phyloP scores from a whole-genome alignment of 192 early-diverging fungal genomes.

The Coemansia sp. region DNA sequence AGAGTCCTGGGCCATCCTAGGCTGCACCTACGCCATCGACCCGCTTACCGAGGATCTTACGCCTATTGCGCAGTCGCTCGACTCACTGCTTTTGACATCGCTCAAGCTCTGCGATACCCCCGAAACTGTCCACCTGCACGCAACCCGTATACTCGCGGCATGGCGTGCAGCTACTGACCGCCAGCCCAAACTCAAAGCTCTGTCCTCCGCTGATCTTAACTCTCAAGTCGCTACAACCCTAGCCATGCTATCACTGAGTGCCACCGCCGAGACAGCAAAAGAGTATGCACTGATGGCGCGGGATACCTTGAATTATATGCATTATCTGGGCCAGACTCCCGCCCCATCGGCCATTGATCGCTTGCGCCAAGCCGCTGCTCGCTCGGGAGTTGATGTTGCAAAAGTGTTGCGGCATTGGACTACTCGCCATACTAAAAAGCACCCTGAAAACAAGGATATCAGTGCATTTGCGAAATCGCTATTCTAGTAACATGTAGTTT shows the following conservation, averaged over 20 bases:
- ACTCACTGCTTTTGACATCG: not conserved
- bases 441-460: constrained; percentile 17
- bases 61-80: not conserved
- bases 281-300: constrained; percentile 8
- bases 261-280: not conserved
- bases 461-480: constrained; percentile 36
- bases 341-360: constrained; percentile 6
- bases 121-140: too few species aligned
- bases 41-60: not conserved
- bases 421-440: not conserved
- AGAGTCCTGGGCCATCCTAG: not conserved
- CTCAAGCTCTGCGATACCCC: not conserved
- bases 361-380: constrained; percentile 17
- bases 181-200: not conserved
- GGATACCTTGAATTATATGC: constrained; percentile 29
- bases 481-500: constrained; percentile 9
- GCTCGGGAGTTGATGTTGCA: constrained; percentile 14
- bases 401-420: constrained; percentile 19
- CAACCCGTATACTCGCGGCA: not conserved
- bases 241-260: not conserved
- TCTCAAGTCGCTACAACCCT: not conserved
- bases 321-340: constrained; percentile 21
- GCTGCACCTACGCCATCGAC: not conserved
- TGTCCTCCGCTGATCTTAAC: not conserved
- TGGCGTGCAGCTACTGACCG: not conserved